Evolutionary conservation across 2,329 filamentous ascomycete species (phyloP).

Genomic region (Colletotrichum tamarilloi): DNA sequence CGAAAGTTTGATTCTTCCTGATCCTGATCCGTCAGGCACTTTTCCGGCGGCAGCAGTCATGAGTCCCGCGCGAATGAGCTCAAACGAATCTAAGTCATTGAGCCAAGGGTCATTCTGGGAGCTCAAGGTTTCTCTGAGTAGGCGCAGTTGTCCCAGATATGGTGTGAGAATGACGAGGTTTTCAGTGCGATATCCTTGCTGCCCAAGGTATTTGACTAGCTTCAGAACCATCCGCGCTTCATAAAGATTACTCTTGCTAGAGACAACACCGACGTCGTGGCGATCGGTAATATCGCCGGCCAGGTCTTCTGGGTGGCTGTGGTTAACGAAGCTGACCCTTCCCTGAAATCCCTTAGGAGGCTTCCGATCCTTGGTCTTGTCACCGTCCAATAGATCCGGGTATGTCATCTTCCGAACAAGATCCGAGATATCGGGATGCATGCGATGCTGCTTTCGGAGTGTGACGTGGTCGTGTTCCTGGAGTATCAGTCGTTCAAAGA

Average conservation of each 20-base stretch:
- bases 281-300: constrained; percentile 56
- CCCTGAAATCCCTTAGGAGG: constrained; percentile 66
- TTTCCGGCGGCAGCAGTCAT: constrained; percentile 63
- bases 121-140: constrained; percentile 64
- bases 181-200: constrained; percentile 76
- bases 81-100: constrained; percentile 75
- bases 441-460: constrained; percentile 73
- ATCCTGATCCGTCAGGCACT: constrained; percentile 48
- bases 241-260: constrained; percentile 71
- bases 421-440: constrained; percentile 74
- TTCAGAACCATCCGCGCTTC: constrained; percentile 75
- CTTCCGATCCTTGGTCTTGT: constrained; percentile 58
- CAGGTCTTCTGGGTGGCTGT: constrained; percentile 64
- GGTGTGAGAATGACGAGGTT: constrained; percentile 77
- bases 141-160: constrained; percentile 75
- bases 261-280: constrained; percentile 58
- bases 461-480: constrained; percentile 64
- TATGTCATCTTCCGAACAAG: constrained; percentile 71
- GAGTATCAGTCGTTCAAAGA: constrained; percentile 75
- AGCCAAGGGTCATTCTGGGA: constrained; percentile 72
- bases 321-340: constrained; percentile 75
- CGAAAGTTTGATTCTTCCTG: constrained; percentile 68
- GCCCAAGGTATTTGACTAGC: constrained; percentile 73
- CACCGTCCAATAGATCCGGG: constrained; percentile 67
- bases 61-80: constrained; percentile 72